Percentiles rank a stretch among this genome's conserved stretches.
Conservation (phyloP, 352 stramenopile genomes). For the Halophytophthora polymorphica region DNA sequence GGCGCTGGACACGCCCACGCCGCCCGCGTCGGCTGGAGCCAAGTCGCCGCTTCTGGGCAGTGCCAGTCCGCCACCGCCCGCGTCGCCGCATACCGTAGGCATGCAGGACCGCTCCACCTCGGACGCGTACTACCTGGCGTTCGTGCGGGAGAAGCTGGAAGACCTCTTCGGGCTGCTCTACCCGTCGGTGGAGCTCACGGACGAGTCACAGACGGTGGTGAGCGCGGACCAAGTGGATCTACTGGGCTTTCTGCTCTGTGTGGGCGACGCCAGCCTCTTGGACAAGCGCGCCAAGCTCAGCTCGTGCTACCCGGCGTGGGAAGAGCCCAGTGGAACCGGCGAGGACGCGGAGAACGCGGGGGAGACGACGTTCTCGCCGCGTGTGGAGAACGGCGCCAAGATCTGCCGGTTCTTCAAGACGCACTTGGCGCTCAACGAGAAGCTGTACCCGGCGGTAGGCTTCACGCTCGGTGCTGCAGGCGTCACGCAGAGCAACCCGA, state of each 20-base stretch:
- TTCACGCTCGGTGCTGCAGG: slow-evolving; percentile 43
- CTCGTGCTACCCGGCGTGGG: slow-evolving; percentile 63
- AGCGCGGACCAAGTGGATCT: slow-evolving; percentile 67
- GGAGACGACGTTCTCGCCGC: slow-evolving; percentile 12
- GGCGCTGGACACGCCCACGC: slow-evolving; percentile 22
- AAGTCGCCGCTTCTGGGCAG: slow-evolving; percentile 44
- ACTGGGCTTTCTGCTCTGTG: slow-evolving; percentile 69
- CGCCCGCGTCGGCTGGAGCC: slow-evolving; percentile 7
- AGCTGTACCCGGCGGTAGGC: slow-evolving; percentile 70
- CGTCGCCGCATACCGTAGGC: slow-evolving; percentile 71
- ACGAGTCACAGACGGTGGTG: slow-evolving; percentile 49
- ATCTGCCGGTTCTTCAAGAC: slow-evolving; percentile 77
- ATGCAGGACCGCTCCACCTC: slow-evolving; percentile 79
- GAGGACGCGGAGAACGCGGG: slow-evolving; percentile 17
- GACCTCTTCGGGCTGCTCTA: slow-evolving; percentile 73
- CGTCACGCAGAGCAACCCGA: slow-evolving; percentile 19
- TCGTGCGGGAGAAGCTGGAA: slow-evolving; percentile 76
- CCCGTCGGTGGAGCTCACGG: slow-evolving; percentile 47
- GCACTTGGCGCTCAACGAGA: slow-evolving; percentile 73
- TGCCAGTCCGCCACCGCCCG: slow-evolving; percentile 55
- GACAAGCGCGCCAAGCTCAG: slow-evolving; percentile 59
- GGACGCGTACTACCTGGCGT: slow-evolving; percentile 77
- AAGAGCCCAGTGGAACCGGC: slow-evolving; percentile 18
- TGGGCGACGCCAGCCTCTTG: slow-evolving; percentile 44
- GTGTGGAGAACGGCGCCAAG: slow-evolving; percentile 55